These are phyloP conservation scores for Leccinum angustisporum DNA, from an alignment of 1,284 basidiomycete species.

Conservation along the genomic window DNA sequence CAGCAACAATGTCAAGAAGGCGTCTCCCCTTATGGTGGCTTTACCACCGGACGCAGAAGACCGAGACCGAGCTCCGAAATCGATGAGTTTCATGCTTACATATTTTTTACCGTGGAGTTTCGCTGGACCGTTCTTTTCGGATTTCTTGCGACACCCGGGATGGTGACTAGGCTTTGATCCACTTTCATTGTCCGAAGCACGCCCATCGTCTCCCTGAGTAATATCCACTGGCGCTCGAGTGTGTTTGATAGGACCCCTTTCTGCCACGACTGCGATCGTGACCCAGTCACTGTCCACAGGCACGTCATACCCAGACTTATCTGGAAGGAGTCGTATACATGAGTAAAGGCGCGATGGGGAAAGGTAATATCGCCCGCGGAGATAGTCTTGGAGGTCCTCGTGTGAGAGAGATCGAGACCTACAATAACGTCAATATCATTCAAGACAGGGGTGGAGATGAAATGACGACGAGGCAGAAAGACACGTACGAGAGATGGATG, in stretches of 20 bases:
- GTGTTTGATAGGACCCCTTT: slow-evolving; percentile 73
- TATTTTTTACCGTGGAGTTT: slow-evolving; percentile 74
- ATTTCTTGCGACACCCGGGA: slow-evolving; percentile 22
- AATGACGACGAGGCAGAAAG: neutral
- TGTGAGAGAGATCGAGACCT: slow-evolving; percentile 78
- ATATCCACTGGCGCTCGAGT: slow-evolving; percentile 64
- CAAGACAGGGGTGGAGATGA: neutral
- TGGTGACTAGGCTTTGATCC: slow-evolving; percentile 18
- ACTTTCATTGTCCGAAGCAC: slow-evolving; percentile 35
- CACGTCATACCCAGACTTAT: slow-evolving; percentile 84
- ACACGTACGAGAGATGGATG: slow-evolving; percentile 76
- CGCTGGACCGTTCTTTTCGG: slow-evolving; percentile 22
- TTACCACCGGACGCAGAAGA: slow-evolving; percentile 56
- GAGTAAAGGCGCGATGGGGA: slow-evolving; percentile 89
- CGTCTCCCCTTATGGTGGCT: slow-evolving; percentile 72
- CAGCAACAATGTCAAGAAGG: slow-evolving; percentile 77
- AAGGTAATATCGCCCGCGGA: slow-evolving; percentile 83
- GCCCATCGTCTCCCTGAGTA: slow-evolving; percentile 46
- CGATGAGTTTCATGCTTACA: slow-evolving; percentile 84
- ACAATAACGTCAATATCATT: slow-evolving; percentile 11
- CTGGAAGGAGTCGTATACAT: slow-evolving; percentile 70
- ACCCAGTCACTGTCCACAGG: slow-evolving; percentile 92
- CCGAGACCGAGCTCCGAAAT: slow-evolving; percentile 64
- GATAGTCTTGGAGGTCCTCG: slow-evolving; percentile 77
- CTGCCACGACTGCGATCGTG: slow-evolving; percentile 86